Evolutionary conservation across 139 green algal species (phyloP).

Genomic region (Nannochloris sp.): DNA sequence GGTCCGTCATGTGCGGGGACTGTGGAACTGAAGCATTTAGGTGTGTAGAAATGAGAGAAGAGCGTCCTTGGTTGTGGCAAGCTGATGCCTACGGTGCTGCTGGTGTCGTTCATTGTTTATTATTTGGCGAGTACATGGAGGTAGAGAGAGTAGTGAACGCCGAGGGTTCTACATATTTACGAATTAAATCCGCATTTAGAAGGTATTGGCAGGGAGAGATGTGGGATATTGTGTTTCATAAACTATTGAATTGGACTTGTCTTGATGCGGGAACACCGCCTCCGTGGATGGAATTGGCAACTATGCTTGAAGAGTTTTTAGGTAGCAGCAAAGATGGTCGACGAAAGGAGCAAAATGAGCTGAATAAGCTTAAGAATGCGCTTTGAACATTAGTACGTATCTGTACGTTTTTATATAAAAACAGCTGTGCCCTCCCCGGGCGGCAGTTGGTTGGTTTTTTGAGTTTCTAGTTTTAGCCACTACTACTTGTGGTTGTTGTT

Average conservation of each 20-base stretch:
- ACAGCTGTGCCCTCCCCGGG: too few relatives aligned
- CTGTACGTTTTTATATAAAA: too few relatives aligned
- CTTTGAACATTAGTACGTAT: too few relatives aligned
- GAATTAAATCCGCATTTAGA: slow-evolving; percentile 18
- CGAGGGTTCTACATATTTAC: slow-evolving; percentile 14
- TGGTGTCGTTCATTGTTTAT: slow-evolving; percentile 27
- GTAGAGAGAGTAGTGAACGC: slow-evolving; percentile 26
- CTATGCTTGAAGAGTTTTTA: background rate
- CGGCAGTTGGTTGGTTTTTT: too few relatives aligned
- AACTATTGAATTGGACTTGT: slow-evolving; percentile 24
- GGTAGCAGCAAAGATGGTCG: background rate
- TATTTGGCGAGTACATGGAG: slow-evolving; percentile 46
- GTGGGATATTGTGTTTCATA: slow-evolving; percentile 30
- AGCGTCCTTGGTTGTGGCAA: slow-evolving; percentile 28
- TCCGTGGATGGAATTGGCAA: background rate
- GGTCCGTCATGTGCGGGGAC: slow-evolving; percentile 20
- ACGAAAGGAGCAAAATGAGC: background rate
- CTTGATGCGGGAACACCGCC: background rate
- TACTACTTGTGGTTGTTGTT: too few relatives aligned
- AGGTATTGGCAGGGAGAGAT: slow-evolving; percentile 28
- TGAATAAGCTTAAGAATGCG: slow-evolving; percentile 3
- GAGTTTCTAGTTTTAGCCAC: too few relatives aligned
- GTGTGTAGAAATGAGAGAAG: slow-evolving; percentile 47
- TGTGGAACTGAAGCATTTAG: slow-evolving; percentile 35
- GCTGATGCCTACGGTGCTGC: slow-evolving; percentile 33